Evolutionary conservation across 441 rosid species (phyloP).

Genomic region (Pelargonium fulgidum): DNA sequence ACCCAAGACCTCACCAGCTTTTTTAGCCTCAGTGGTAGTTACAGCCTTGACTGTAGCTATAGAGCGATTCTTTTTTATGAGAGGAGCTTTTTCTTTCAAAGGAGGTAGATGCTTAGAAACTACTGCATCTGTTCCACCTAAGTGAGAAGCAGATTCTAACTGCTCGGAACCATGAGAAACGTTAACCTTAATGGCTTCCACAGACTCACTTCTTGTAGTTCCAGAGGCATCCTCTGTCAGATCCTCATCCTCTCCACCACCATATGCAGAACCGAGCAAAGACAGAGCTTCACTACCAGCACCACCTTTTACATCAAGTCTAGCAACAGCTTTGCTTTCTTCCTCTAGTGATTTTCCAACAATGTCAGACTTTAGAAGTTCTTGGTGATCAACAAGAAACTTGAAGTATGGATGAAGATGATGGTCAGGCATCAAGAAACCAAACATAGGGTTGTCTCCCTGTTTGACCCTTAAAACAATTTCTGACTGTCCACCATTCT

Average conservation of each 20-base stretch:
- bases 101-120: constrained; percentile 34
- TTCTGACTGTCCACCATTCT: constrained; percentile 92
- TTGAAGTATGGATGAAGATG: constrained; percentile 75
- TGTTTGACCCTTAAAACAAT: constrained; percentile 94
- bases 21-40: constrained; percentile 32
- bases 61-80: constrained; percentile 46
- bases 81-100: constrained; percentile 39
- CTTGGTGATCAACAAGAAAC: constrained; percentile 86
- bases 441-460: constrained; percentile 91
- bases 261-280: constrained; percentile 81
- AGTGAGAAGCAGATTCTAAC: constrained; percentile 25
- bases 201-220: constrained; percentile 22
- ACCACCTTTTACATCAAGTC: constrained; percentile 26
- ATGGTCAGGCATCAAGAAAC: constrained; percentile 94
- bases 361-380: constrained; percentile 38
- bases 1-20: constrained; percentile 42
- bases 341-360: constrained; percentile 41
- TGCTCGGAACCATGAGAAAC: constrained; percentile 35
- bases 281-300: constrained; percentile 68
- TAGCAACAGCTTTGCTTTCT: constrained; percentile 34
- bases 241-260: constrained; percentile 83
- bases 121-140: constrained; percentile 29
- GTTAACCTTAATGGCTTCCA: constrained; percentile 22
- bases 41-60: constrained; percentile 38
- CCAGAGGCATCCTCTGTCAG: constrained; percentile 32